Evolutionary conservation across 331 rosid species (phyloP).

Genomic region (Quercus lobata): DNA sequence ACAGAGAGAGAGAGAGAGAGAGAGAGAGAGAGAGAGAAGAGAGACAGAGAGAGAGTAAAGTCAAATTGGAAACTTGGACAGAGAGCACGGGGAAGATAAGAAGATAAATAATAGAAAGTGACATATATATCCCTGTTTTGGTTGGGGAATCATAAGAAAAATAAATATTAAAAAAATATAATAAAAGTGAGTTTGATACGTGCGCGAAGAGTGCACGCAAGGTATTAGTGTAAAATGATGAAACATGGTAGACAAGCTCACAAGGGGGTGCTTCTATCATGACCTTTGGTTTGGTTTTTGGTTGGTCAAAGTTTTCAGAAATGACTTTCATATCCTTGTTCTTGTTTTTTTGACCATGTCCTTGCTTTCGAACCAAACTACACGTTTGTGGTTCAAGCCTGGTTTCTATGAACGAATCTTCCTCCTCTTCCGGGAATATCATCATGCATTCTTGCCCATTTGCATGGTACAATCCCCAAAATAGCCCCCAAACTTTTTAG

Average conservation of each 20-base stretch:
- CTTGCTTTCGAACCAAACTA: conserved; percentile 19
- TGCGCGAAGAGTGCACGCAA: conserved; percentile 82
- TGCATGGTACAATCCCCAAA: neutral
- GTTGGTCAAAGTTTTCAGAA: neutral
- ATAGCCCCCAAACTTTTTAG: neutral
- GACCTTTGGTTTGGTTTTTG: conserved; percentile 12
- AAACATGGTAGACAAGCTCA: conserved; percentile 22
- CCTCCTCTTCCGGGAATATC: conserved; percentile 16
- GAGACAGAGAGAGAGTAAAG: conserved; percentile 31
- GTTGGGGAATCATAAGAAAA: neutral
- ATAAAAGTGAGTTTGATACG: conserved; percentile 28
- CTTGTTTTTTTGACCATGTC: conserved; percentile 9
- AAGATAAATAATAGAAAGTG: conserved; percentile 58
- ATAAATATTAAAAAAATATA: neutral
- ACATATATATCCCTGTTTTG: conserved; percentile 49
- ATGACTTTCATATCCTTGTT: neutral
- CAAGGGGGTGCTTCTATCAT: conserved; percentile 26
- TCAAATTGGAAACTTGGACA: conserved; percentile 45
- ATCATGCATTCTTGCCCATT: neutral
- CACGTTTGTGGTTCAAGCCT: conserved; percentile 5
- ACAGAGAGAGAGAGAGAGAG: neutral
- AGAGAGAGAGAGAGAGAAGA: neutral
- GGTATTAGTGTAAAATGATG: conserved; percentile 70
- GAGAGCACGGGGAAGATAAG: conserved; percentile 39
- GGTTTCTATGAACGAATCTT: conserved; percentile 24